These are phyloP conservation scores for Leishmania tropica DNA, from an alignment of 208 protist species.

Conservation along the genomic window DNA sequence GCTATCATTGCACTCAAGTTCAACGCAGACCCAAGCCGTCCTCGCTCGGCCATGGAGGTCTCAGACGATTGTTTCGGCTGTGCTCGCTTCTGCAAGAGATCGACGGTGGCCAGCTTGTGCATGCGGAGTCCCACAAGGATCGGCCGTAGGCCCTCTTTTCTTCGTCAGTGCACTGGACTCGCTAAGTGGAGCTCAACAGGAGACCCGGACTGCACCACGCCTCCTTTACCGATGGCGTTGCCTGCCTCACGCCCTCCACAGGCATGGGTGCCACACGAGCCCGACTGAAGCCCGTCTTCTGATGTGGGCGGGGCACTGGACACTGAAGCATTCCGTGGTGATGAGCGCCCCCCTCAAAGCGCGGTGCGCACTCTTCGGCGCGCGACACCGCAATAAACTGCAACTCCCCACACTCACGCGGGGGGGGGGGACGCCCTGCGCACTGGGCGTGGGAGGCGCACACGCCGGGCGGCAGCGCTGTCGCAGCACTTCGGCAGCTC, in stretches of 20 bases:
- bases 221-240: not conserved
- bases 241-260: not conserved
- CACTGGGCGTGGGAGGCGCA: not conserved
- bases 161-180: not conserved
- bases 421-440: not conserved
- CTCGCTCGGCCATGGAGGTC: not conserved
- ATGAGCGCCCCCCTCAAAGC: not conserved
- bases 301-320: not conserved
- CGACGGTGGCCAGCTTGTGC: not conserved
- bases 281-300: not conserved
- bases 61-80: not conserved
- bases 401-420: not conserved
- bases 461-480: not conserved
- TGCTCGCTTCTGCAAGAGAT: not conserved
- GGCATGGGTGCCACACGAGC: not conserved
- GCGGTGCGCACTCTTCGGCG: not conserved
- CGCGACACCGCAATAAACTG: not conserved
- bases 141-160: not conserved
- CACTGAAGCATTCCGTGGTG: not conserved
- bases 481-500: not conserved
- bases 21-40: not conserved
- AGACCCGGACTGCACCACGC: not conserved
- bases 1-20: not conserved
- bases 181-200: not conserved
- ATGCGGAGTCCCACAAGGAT: not conserved